Evolutionary conservation across 352 stramenopile genomes (phyloP).

Genomic region (Saprolegnia diclina): DNA sequence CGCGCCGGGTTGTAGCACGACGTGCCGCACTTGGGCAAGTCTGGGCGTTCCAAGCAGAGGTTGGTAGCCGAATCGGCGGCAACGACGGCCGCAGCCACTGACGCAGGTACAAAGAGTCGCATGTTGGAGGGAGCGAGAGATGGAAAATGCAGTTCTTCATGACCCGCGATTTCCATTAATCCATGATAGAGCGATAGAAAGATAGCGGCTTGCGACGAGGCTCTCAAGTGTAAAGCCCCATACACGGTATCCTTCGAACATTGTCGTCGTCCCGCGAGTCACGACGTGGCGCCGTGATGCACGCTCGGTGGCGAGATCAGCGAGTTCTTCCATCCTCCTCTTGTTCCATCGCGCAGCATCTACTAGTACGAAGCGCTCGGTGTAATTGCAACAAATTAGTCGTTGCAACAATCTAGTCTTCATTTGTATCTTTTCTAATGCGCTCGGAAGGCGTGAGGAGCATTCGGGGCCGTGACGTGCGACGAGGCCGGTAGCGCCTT

Average conservation of each 20-base stretch:
- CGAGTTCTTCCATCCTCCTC: background rate
- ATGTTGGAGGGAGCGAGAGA: background rate
- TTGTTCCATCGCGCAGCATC: too few species aligned
- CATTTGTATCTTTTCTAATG: too few species aligned
- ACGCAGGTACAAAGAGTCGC: background rate
- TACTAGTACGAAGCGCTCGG: too few species aligned
- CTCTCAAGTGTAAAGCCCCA: background rate
- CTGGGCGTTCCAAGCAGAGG: background rate
- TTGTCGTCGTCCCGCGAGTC: background rate
- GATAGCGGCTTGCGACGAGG: background rate
- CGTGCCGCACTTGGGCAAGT: background rate
- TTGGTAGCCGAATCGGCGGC: background rate
- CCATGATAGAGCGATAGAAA: background rate
- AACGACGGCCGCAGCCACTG: background rate
- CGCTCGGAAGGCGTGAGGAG: too few species aligned
- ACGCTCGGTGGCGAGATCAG: background rate
- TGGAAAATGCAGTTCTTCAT: background rate
- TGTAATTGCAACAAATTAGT: too few species aligned
- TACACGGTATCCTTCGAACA: background rate
- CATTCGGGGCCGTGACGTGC: too few species aligned
- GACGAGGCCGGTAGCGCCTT: too few species aligned
- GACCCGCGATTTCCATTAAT: background rate
- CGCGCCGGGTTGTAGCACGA: background rate
- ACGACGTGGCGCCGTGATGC: too few species aligned
- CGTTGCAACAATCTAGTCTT: too few species aligned